These are phyloP conservation scores for Cryphonectria japonica DNA, from an alignment of 2,329 filamentous ascomycete species.

Conservation along the genomic window DNA sequence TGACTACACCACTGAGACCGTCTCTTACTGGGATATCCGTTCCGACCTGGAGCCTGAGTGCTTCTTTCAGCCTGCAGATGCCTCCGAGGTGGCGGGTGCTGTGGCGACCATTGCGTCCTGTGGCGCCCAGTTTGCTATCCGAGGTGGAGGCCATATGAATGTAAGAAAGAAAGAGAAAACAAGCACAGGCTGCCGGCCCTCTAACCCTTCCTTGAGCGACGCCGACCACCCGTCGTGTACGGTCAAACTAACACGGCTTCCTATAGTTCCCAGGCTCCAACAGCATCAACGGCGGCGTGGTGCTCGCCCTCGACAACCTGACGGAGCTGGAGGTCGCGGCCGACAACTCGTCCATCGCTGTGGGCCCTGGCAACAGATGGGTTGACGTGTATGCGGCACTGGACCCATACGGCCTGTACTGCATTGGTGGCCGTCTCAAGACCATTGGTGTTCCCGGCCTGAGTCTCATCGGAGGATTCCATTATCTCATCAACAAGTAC, in stretches of 20 bases:
- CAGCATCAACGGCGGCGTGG: conserved; percentile 34
- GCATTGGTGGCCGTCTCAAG: conserved; percentile 37
- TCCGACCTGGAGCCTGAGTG: conserved; percentile 35
- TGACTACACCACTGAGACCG: conserved; percentile 34
- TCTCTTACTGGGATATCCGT: conserved; percentile 38
- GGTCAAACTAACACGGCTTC: not conserved
- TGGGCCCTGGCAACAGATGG: conserved; percentile 35
- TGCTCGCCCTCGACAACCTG: conserved; percentile 32
- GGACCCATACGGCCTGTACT: conserved; percentile 32
- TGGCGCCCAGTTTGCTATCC: conserved; percentile 35
- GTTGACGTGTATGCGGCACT: conserved; percentile 35
- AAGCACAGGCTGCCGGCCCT: not conserved
- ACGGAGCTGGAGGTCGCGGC: conserved; percentile 26
- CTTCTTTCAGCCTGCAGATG: conserved; percentile 37
- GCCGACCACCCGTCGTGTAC: no score
- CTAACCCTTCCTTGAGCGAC: no score
- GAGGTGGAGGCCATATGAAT: conserved; percentile 35
- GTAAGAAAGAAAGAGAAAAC: conserved; percentile 19
- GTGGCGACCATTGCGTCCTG: conserved; percentile 32
- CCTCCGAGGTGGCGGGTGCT: conserved; percentile 34
- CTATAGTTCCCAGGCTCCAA: conserved; percentile 34
- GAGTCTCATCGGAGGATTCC: conserved; percentile 37
- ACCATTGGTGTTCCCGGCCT: conserved; percentile 38
- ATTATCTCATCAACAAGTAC: conserved; percentile 36
- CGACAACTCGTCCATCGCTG: conserved; percentile 27